Evolutionary conservation across 2,329 filamentous ascomycete genomes (phyloP).

Genomic region (Scedosporium dehoogii): DNA sequence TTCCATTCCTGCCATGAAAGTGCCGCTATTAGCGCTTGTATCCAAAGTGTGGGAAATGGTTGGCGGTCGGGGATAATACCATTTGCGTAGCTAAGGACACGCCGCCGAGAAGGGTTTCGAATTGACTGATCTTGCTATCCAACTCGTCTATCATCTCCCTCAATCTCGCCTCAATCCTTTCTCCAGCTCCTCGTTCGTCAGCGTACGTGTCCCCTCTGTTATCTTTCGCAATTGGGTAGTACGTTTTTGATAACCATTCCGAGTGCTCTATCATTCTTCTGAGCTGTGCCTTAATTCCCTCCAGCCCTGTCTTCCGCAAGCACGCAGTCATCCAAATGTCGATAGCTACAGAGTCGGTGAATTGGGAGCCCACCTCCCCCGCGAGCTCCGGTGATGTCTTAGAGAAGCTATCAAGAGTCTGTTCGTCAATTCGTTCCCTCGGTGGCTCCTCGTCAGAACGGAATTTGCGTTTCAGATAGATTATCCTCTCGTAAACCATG

Average conservation of each 20-base stretch:
- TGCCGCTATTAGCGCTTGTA: neutral
- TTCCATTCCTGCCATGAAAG: conserved; percentile 1
- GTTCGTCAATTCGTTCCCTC: neutral
- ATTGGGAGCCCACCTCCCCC: neutral
- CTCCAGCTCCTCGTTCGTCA: conserved; percentile 4
- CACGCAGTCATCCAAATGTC: conserved; percentile 14
- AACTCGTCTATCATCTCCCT: conserved; percentile 11
- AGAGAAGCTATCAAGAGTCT: neutral
- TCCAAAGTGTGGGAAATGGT: neutral
- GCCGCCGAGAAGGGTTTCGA: conserved; percentile 10
- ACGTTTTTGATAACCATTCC: neutral
- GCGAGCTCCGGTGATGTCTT: neutral
- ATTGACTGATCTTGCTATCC: conserved; percentile 11
- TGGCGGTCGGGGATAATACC: conserved; percentile 2
- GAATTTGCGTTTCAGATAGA: neutral
- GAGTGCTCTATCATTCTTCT: conserved; percentile 13
- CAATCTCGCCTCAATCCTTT: conserved; percentile 8
- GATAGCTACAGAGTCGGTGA: neutral
- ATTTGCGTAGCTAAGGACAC: conserved; percentile 12
- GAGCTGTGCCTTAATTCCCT: conserved; percentile 13
- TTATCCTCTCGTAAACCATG: neutral
- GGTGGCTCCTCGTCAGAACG: neutral
- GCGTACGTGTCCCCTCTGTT: neutral
- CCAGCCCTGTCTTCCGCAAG: conserved; percentile 11
- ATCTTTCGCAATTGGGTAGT: neutral